phyloP scores from a whole-genome alignment of 169 alveolate genomes.

The Perkinsus marinus region DNA sequence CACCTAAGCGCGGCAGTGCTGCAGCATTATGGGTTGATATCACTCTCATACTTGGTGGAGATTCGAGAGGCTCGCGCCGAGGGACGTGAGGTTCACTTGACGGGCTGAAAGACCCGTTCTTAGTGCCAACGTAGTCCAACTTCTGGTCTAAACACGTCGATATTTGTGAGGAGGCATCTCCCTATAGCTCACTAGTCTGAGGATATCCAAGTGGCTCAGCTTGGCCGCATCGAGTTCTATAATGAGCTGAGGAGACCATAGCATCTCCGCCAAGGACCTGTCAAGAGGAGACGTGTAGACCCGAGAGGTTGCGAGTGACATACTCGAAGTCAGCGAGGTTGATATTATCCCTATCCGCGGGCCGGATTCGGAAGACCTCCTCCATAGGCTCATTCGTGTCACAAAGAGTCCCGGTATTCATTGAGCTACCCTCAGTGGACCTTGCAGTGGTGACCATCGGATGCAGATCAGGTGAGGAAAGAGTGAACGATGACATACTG shows the following conservation, averaged over 20 bases:
- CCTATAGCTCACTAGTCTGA: background rate
- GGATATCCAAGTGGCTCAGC: background rate
- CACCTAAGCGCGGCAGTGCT: background rate
- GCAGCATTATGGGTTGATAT: background rate
- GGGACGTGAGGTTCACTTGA: background rate
- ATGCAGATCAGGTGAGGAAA: background rate
- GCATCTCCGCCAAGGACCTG: background rate
- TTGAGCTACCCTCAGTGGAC: background rate
- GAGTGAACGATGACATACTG: background rate
- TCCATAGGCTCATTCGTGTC: background rate
- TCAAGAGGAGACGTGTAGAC: background rate
- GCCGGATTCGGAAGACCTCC: background rate
- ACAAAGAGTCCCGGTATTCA: background rate
- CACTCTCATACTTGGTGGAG: background rate
- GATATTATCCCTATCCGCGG: background rate
- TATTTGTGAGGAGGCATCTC: background rate
- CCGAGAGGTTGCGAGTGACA: background rate
- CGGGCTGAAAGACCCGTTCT: background rate
- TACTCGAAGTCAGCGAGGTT: background rate
- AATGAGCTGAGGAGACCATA: background rate
- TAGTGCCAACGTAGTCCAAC: background rate
- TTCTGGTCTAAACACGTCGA: background rate
- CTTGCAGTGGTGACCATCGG: background rate
- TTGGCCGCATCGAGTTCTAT: background rate
- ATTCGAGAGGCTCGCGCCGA: background rate